Evolutionary conservation across 768 basidiomycete species (phyloP), one percentile per base, ranked within the genome.

Genomic region (Pulveroboletus frians): DNA sequence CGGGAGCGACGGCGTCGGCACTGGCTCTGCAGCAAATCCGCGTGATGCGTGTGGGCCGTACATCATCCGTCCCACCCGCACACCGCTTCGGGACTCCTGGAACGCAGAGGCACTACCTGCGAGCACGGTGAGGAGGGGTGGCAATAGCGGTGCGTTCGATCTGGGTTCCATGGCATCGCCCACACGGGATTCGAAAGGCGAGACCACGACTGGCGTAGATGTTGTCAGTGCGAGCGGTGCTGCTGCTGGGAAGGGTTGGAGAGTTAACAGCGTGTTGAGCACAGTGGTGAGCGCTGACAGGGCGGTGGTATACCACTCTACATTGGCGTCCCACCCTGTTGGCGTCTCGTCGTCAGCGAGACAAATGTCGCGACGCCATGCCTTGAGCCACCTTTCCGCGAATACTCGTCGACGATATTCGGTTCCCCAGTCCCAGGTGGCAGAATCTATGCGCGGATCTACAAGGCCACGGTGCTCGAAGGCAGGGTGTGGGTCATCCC

Each of bases 401-500:
- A 49, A 20, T 0, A 65, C 49, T 4, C 64, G 63, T 29, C 51
- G 42, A 15, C 57, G 60, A 20, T 66, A 66, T 27, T 66, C 54
- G 1, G 13, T 42, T 8, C 60, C 60, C 60, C 57, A 67, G 45
- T 69, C 47, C 45, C 53, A 63, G 2, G 31, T 3, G 30, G 47
- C 20, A 46, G 51, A 46, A 18, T 59, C 52, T 20, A 53, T 44
- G 17, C 63, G 57, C 23, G 63, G 60, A 23, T 63, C 63, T 7
- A 70, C 17, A 15, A 57, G 54, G 5, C 56, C 52, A 14, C 63
- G 43, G 14, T 70, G 61, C 26, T 53, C 49, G 26, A 66, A 53
- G 7, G 68, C 69, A 10, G 60, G 56, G 29, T 76, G 63, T 0
- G 78, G 79, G 47, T 80, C 76, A 48, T 80, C 79, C 59, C 78